Evolutionary conservation across 2,329 filamentous ascomycete genomes (phyloP), one percentile per base, ranked within the genome.

Genomic region (Aureobasidium sp.): DNA sequence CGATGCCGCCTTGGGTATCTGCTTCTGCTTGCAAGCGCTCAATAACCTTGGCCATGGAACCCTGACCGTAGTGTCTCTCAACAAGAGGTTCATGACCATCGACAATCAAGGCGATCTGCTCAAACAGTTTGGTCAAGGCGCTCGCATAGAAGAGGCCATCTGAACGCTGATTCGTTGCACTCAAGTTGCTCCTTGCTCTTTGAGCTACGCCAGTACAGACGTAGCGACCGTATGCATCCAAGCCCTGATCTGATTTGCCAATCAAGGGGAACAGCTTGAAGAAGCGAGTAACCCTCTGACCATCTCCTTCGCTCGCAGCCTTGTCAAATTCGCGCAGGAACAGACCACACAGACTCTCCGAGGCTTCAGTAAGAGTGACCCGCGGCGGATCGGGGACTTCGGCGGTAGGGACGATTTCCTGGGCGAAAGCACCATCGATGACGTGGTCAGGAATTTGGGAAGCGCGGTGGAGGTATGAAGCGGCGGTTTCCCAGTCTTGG

Each of bases 251-350:
- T 3, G 90, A 87, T 64, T 92, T 84, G 14, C 89, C 92, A 70
- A 99, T 97, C 39, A 99, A 78, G 16, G 94, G 94, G 69, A 99
- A 99, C 41, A 99, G 79, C 78, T 99, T 99, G 79, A 99, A 99
- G 79, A 99, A 99, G 45, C 94, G 82, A 1, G 94, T 97, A 59
- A 99, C 90, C 72, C 89, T 91, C 29, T 89, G 83, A 3, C 90
- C 91, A 69, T 97, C 92, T n/a, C 84, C 88, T 45, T 94, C 91
- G 64, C 84, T 82, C 2, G 92, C 89, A 0, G 94, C 94, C 74
- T 88, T 94, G 69, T 97, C 91, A 68, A 99, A 99, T 77, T 99
- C 94, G 63, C 93, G 83, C 71, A 97, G 76, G 75, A 99, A 99
- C 63, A 99, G 78, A 0, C 85, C 88, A 71, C 94, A 97, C 55